Percentiles rank a stretch among this genome's conserved stretches.
These are phyloP conservation scores for Pythium dissotocum DNA, from an alignment of 352 stramenopile genomes.

Conservation along the genomic window DNA sequence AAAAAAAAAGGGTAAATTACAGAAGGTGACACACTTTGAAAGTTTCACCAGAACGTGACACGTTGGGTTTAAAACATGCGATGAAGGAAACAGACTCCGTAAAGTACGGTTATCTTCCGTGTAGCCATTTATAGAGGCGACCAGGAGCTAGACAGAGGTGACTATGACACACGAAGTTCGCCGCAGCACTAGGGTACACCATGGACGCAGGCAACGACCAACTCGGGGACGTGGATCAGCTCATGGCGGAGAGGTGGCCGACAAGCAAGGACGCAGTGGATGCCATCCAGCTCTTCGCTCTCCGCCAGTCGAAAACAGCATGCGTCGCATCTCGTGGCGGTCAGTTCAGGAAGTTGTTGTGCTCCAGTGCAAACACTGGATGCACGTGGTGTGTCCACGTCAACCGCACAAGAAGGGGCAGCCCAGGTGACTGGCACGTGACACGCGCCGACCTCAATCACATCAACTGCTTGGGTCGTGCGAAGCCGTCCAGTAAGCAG, in stretches of 20 bases:
- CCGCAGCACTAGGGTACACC: background rate
- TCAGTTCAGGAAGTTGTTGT: slow-evolving; percentile 12
- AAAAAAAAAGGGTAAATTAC: too few relatives aligned
- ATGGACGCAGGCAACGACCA: background rate
- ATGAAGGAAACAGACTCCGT: slow-evolving; percentile 1
- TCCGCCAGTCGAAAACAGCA: slow-evolving; percentile 12
- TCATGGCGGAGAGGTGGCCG: slow-evolving; percentile 12
- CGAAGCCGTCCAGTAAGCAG: slow-evolving; percentile 7
- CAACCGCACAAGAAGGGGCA: slow-evolving; percentile 1
- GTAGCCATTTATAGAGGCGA: slow-evolving; percentile 14
- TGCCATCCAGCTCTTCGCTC: slow-evolving; percentile 10
- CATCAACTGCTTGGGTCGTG: slow-evolving; percentile 10
- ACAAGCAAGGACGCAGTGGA: slow-evolving; percentile 7
- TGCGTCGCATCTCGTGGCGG: slow-evolving; percentile 9
- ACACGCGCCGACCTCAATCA: slow-evolving; percentile 8
- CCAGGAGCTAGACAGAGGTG: too few relatives aligned
- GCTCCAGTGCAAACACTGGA: slow-evolving; percentile 4
- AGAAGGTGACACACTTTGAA: too few relatives aligned
- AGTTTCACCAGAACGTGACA: too few relatives aligned
- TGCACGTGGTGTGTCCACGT: slow-evolving; percentile 10
- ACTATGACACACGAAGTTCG: background rate
- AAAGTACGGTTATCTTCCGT: slow-evolving; percentile 9
- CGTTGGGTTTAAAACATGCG: too few relatives aligned
- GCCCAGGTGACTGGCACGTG: slow-evolving; percentile 11
- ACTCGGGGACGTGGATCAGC: background rate